Evolutionary conservation across 495 filamentous ascomycete genomes (phyloP), one percentile per base, ranked within the genome.

Genomic region (Aspergillus panamensis): DNA sequence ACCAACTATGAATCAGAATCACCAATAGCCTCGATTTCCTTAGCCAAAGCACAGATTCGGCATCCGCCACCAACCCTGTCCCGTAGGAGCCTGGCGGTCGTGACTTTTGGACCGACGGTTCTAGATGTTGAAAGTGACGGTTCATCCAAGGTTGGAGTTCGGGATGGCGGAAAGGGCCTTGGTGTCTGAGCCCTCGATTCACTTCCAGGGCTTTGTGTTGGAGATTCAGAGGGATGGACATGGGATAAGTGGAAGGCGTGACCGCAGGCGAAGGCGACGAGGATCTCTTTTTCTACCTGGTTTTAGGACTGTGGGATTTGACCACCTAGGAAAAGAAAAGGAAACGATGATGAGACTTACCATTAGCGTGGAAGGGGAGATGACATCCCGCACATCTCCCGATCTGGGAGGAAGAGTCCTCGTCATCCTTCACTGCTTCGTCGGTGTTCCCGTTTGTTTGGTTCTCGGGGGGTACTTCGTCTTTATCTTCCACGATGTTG

Each of bases 241-340:
- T 96, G 94, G 8, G 84, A 79, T 7, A 97, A 77, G 62, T 98
- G 94, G 72, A 92, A 98, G 31, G 92, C 82, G 65, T 98, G 92
- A 1, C 89, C 87, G 69, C 94, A 98, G 6, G 89, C 88, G 61
- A 97, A 98, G 31, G 89, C 92, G 8, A 97, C 81, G 8, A 98
- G 83, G 8, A 90, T 89, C 60, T 93, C 85, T 50, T 73, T 79
- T 65, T 92, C 89, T 82, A 65, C 17, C 30, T 52, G 32, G 45
- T 53, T 2, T 42, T 4, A 31, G 10, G 25, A 30, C 72, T 31
- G n/a, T 3, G 30, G 12, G 17, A 29, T 19, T 29, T 21, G 29
- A 37, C 14, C 12, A 8, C 20, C 2, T 2, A 25, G 25, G 5
- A 25, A 25, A 25, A 25, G 25, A 25, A 5, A 25, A 25, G 5